These are phyloP conservation scores for Thielaviopsis cerberus DNA, from an alignment of 2,329 filamentous ascomycete genomes.

Conservation along the genomic window DNA sequence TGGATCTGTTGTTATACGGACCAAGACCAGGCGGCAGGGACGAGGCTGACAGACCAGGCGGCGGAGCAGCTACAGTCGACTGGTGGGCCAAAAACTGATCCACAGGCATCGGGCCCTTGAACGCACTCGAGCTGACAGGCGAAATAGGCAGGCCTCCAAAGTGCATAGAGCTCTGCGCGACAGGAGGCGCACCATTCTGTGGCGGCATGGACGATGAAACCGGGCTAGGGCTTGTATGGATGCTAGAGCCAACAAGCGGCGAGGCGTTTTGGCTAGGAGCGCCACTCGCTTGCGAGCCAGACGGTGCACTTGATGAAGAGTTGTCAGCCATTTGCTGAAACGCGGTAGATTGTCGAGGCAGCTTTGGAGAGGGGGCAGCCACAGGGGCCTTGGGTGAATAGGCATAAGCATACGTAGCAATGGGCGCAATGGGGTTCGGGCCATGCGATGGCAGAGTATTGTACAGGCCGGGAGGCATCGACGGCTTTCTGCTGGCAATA, in stretches of 20 bases:
- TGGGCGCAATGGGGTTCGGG: conserved; percentile 33
- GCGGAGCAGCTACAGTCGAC: not conserved
- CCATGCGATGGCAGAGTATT: conserved; percentile 39
- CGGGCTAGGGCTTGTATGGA: conserved; percentile 45
- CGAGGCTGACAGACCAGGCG: conserved; percentile 3
- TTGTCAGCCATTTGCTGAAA: conserved; percentile 57
- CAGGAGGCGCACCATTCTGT: not conserved
- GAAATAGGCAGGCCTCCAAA: conserved; percentile 35
- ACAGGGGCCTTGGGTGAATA: conserved; percentile 65
- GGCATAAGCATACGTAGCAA: conserved; percentile 22
- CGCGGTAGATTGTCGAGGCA: conserved; percentile 54
- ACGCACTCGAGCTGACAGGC: conserved; percentile 36
- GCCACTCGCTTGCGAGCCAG: conserved; percentile 39
- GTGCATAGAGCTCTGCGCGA: conserved; percentile 12
- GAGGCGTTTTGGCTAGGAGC: conserved; percentile 37
- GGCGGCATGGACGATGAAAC: conserved; percentile 23
- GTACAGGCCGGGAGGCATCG: conserved; percentile 20
- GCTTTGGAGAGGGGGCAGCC: conserved; percentile 65
- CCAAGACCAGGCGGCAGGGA: conserved; percentile 29
- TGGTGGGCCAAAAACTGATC: conserved; percentile 18
- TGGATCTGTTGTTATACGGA: conserved; percentile 17
- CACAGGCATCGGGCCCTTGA: conserved; percentile 28
- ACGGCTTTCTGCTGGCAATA: not conserved
- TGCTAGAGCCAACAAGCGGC: conserved; percentile 41
- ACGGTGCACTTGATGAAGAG: conserved; percentile 50